These are phyloP conservation scores for Hanseniaspora clermontiae DNA, from an alignment of 805 yeast genomes.

Conservation along the genomic window DNA sequence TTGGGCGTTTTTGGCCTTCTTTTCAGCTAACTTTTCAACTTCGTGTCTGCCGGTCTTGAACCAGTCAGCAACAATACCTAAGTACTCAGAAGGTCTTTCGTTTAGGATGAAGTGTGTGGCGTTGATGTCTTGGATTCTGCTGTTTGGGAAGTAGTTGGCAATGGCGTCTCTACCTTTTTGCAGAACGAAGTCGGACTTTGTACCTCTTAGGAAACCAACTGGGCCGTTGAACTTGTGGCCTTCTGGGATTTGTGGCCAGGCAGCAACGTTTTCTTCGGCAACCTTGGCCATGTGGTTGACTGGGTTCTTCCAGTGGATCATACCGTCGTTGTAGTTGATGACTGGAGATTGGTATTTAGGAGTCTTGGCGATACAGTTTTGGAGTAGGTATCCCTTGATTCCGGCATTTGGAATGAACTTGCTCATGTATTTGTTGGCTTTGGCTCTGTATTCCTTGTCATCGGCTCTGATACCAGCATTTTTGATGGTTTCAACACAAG, in stretches of 20 bases:
- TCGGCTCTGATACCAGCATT: conserved; percentile 18
- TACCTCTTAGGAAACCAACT: conserved; percentile 31
- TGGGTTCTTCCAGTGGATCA: conserved; percentile 28
- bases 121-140: conserved; percentile 20
- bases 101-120: conserved; percentile 30
- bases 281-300: conserved; percentile 23
- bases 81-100: conserved; percentile 28
- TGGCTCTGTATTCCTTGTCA: conserved; percentile 25
- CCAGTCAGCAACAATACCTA: conserved; percentile 19
- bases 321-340: conserved; percentile 23
- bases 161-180: conserved; percentile 23
- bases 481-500: conserved; percentile 24
- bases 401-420: conserved; percentile 21
- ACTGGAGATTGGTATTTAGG: conserved; percentile 22
- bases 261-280: conserved; percentile 25
- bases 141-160: conserved; percentile 22
- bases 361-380: conserved; percentile 28
- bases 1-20: conserved; percentile 5
- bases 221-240: conserved; percentile 27
- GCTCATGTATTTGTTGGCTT: conserved; percentile 18
- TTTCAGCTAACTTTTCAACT: conserved; percentile 9
- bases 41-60: conserved; percentile 20
- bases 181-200: conserved; percentile 30
- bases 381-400: conserved; percentile 29
- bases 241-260: conserved; percentile 26